Evolutionary conservation across 306 rosid genomes (phyloP).

Genomic region (Styphnolobium japonicum): DNA sequence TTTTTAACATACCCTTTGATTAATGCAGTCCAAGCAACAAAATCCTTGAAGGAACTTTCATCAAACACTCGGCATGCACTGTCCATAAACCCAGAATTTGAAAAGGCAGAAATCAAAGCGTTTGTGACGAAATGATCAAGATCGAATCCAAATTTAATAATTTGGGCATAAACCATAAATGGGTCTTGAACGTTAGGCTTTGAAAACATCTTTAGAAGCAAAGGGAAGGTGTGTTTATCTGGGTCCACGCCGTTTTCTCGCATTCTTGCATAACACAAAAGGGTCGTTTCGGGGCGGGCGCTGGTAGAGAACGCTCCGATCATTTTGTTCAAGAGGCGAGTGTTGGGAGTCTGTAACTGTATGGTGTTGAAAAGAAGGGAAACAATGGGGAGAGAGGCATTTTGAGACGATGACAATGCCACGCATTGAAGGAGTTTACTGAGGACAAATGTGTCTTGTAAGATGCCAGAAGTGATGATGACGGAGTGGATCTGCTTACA

Average conservation of each 20-base stretch:
- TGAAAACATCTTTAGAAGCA: constrained; percentile 36
- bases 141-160: constrained; percentile 37
- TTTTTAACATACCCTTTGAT: constrained; percentile 42
- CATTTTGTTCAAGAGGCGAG: constrained; percentile 27
- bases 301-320: constrained; percentile 25
- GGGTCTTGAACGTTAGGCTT: constrained; percentile 8
- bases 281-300: not conserved
- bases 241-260: constrained; percentile 28
- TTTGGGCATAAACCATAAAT: constrained; percentile 27
- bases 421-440: constrained; percentile 11
- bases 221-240: constrained; percentile 49
- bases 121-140: constrained; percentile 35
- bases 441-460: constrained; percentile 19
- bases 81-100: constrained; percentile 31
- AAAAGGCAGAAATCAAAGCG: constrained; percentile 30
- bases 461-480: constrained; percentile 27
- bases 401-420: not conserved
- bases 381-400: not conserved
- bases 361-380: constrained; percentile 26
- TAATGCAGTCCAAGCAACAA: constrained; percentile 43
- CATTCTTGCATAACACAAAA: constrained; percentile 30
- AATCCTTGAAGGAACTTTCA: constrained; percentile 24
- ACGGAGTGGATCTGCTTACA: constrained; percentile 36
- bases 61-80: constrained; percentile 39
- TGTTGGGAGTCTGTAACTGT: not conserved